phyloP scores from a whole-genome alignment of 2,329 filamentous ascomycete species.

The Cercospora sojina region DNA sequence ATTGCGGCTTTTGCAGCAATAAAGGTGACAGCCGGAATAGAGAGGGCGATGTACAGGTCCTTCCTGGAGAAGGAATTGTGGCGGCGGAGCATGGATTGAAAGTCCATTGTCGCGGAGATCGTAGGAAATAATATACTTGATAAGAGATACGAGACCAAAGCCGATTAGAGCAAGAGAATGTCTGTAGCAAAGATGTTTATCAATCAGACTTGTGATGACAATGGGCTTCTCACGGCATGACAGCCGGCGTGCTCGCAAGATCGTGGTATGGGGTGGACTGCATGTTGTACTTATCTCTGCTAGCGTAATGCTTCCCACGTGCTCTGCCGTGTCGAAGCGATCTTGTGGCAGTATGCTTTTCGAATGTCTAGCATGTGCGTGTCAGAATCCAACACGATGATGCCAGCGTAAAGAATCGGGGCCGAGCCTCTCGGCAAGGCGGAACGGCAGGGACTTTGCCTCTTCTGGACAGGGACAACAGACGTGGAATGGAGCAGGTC shows the following conservation, averaged over 20 bases:
- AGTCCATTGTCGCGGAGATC: slow-evolving; percentile 10
- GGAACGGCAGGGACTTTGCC: background rate
- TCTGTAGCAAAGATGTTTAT: background rate
- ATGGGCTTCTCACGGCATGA: slow-evolving; percentile 7
- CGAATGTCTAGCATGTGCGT: slow-evolving; percentile 4
- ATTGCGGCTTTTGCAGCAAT: slow-evolving; percentile 18
- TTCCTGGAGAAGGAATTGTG: slow-evolving; percentile 15
- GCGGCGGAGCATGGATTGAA: slow-evolving; percentile 5
- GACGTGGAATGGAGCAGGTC: background rate
- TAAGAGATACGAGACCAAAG: background rate
- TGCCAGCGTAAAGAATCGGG: background rate
- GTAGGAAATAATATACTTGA: background rate
- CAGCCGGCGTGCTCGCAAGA: slow-evolving; percentile 8
- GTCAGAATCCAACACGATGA: background rate
- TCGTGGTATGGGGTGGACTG: slow-evolving; percentile 1
- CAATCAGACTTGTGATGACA: background rate
- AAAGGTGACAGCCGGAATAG: slow-evolving; percentile 24
- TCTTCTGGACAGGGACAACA: background rate
- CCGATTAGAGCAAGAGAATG: background rate
- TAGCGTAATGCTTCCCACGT: background rate
- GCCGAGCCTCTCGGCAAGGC: background rate
- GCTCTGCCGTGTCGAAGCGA: background rate
- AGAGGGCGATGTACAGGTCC: slow-evolving; percentile 28
- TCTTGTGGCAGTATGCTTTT: background rate
- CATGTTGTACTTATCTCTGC: slow-evolving; percentile 15